These are phyloP conservation scores for Pseudogymnoascus sp. DNA, from an alignment of 2,329 filamentous ascomycete species.

Conservation along the genomic window DNA sequence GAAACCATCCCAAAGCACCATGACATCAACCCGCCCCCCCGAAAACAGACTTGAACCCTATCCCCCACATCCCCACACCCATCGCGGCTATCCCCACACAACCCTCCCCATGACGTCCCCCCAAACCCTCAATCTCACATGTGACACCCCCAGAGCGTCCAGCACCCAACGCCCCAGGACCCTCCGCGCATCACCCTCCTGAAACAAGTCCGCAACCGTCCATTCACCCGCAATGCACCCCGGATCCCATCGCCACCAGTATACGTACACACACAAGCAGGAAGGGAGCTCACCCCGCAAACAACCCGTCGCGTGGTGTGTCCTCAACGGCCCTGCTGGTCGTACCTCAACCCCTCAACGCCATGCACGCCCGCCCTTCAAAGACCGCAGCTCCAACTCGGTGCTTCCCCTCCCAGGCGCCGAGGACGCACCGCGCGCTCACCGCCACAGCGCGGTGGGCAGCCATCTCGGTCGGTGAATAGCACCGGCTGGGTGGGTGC, in stretches of 20 bases:
- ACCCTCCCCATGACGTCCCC: not conserved
- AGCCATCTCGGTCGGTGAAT: not conserved
- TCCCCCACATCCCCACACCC: not conserved
- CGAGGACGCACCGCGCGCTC: not conserved
- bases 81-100: constrained; percentile 1
- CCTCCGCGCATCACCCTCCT: not conserved
- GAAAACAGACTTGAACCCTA: not conserved
- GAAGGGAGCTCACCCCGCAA: not conserved
- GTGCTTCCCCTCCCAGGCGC: not conserved
- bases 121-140: not conserved
- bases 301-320: not conserved
- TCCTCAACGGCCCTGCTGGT: not conserved
- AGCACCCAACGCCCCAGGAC: not conserved
- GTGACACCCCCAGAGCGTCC: not conserved
- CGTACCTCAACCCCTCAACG: not conserved
- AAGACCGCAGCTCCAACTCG: not conserved
- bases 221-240: not conserved
- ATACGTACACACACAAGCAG: not conserved
- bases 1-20: not conserved
- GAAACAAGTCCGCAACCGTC: constrained; percentile 1
- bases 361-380: not conserved
- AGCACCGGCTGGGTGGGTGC: not conserved
- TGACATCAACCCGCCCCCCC: constrained; percentile 1
- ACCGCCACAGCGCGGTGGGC: not conserved
- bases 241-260: not conserved